phyloP scores from a whole-genome alignment of 2,329 filamentous ascomycete genomes.

The Thielaviopsis ethacetica region DNA sequence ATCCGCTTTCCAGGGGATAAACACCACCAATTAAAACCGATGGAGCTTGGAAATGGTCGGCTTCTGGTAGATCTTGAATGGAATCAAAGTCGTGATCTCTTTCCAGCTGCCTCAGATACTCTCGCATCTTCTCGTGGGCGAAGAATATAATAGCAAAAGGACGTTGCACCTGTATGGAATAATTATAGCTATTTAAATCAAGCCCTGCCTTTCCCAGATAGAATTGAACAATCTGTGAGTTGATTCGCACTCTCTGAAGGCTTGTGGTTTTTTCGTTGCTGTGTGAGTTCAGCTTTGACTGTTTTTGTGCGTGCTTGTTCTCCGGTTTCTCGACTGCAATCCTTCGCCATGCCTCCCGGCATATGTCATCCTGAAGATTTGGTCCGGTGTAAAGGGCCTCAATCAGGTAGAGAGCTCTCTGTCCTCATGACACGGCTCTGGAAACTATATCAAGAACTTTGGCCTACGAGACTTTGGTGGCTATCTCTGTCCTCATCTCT shows the following conservation, averaged over 20 bases:
- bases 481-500: neutral
- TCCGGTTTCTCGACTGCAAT: slow-evolving; percentile 9
- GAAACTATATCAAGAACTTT: neutral
- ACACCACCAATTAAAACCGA: too few species aligned
- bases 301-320: too few species aligned
- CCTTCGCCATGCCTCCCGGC: slow-evolving; percentile 11
- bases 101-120: slow-evolving; percentile 22
- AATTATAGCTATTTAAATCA: slow-evolving; percentile 17
- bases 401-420: neutral
- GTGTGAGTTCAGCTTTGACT: too few species aligned
- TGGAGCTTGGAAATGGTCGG: too few species aligned
- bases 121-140: slow-evolving; percentile 26
- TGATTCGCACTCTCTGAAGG: slow-evolving; percentile 23
- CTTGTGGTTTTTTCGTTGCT: slow-evolving; percentile 8
- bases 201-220: slow-evolving; percentile 19
- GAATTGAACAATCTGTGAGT: slow-evolving; percentile 25
- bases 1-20: too few species aligned
- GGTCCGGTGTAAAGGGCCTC: slow-evolving; percentile 22
- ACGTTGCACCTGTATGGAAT: slow-evolving; percentile 20
- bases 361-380: slow-evolving; percentile 23
- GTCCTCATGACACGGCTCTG: neutral
- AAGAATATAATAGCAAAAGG: slow-evolving; percentile 26
- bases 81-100: slow-evolving; percentile 15
- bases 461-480: neutral
- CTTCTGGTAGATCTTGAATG: too few species aligned